Evolutionary conservation across 768 basidiomycete species (phyloP), one percentile per base, ranked within the genome.

Genomic region (Kwoniella europaea): DNA sequence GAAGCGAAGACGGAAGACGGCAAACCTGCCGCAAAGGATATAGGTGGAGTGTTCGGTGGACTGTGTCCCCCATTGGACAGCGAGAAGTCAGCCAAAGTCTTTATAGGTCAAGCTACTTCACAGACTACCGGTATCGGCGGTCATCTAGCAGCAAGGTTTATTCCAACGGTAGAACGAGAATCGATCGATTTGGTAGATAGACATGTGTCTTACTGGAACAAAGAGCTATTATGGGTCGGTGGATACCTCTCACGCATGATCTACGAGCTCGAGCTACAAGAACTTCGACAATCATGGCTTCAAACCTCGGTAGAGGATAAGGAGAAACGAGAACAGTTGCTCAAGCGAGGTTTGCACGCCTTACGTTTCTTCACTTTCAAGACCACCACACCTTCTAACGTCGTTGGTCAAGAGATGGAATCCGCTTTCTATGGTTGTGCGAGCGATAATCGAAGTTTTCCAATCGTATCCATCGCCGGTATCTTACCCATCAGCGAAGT

Each of bases 91-190:
- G 92, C 92, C 2, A 89, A 89, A 27, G 86, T 95, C n/a, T 97
- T 94, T 83, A 94, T 97, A 71, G 93, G 93, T 15, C 93, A 95
- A 82, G 89, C 93, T 16, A 97, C 94, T 3, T 90, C 88, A 4
- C 96, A 98, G 84, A 96, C 94, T 10, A 96, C 94, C 1, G 95
- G 96, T 42, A 86, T 88, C 13, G 88, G 88, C 2, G 89, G 89
- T 0, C 88, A 90, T 68, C 86, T 91, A 76, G 86, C 93, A 0
- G 90, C 92, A 10, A 87, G 94, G 2, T 97, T 97, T 79, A 95
- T 98, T 67, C 92, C 94, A 10, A 98, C 95, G 0, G 95, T 98
- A 9, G 96, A 98, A 82, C 88, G 96, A 71, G 96, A 98, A 84
- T 91, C 91, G 0, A 91, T 95, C 72, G 94, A 93, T 83, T 85